These are phyloP conservation scores for Pythium periplocum DNA, from an alignment of 352 stramenopile species.

Conservation along the genomic window DNA sequence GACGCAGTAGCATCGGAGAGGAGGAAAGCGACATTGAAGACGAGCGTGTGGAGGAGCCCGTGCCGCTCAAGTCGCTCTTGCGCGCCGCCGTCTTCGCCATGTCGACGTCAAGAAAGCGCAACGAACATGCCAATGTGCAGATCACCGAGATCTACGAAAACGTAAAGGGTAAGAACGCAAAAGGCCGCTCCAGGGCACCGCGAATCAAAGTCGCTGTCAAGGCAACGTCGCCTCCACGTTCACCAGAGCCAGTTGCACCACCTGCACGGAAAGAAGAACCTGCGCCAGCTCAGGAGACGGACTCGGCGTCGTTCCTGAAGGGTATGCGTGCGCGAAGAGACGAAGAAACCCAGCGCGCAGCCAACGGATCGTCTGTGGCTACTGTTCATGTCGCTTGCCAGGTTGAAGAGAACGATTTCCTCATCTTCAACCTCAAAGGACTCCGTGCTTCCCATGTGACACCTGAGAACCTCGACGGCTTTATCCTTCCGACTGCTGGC, in stretches of 20 bases:
- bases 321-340: constrained; percentile 8
- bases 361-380: background rate
- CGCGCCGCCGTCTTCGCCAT: constrained; percentile 58
- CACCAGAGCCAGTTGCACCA: too few species aligned
- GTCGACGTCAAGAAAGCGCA: constrained; percentile 52
- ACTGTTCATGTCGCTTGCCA: constrained; percentile 36
- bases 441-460: constrained; percentile 16
- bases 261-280: background rate
- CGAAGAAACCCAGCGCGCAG: background rate
- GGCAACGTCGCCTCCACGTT: background rate
- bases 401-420: constrained; percentile 30
- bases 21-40: background rate
- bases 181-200: constrained; percentile 5
- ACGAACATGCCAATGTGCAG: constrained; percentile 24
- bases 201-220: constrained; percentile 5
- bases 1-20: background rate
- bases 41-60: constrained; percentile 11
- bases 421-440: constrained; percentile 24
- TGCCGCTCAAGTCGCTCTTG: constrained; percentile 51
- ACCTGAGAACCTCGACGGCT: constrained; percentile 38
- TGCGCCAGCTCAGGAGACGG: constrained; percentile 1
- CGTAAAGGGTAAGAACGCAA: constrained; percentile 7
- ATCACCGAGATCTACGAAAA: constrained; percentile 43
- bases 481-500: constrained; percentile 28
- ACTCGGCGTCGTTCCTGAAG: constrained; percentile 23